Evolutionary conservation across 2,329 filamentous ascomycete genomes (phyloP).

Genomic region (Talaromyces sp.): DNA sequence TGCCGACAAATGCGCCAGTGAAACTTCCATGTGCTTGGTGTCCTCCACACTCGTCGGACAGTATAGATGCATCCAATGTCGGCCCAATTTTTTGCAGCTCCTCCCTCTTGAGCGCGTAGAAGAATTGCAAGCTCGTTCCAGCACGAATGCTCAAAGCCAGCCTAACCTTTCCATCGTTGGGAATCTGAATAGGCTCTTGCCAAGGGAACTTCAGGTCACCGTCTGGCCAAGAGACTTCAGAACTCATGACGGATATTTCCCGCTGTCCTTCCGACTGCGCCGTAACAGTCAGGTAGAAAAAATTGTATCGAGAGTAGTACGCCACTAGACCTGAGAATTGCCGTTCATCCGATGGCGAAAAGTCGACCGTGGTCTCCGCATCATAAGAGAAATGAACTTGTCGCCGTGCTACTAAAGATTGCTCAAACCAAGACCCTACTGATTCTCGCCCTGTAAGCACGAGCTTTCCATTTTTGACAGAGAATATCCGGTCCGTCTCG

Average conservation of each 20-base stretch:
- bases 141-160: slow-evolving; percentile 9
- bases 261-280: slow-evolving; percentile 8
- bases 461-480: slow-evolving; percentile 3
- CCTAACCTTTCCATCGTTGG: slow-evolving; percentile 6
- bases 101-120: slow-evolving; percentile 4
- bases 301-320: slow-evolving; percentile 9
- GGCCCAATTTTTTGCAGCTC: slow-evolving; percentile 5
- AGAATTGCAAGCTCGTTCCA: slow-evolving; percentile 7
- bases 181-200: slow-evolving; percentile 1
- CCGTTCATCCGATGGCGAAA: slow-evolving; percentile 7
- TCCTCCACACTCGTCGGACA: slow-evolving; percentile 10
- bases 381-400: slow-evolving; percentile 11
- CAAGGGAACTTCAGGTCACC: background rate
- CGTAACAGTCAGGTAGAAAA: slow-evolving; percentile 9
- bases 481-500: slow-evolving; percentile 4
- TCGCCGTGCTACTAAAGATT: slow-evolving; percentile 8
- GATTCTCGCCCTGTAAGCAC: slow-evolving; percentile 7
- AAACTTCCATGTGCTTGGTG: slow-evolving; percentile 10
- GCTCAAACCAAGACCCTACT: slow-evolving; percentile 9
- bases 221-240: slow-evolving; percentile 9
- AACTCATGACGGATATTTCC: slow-evolving; percentile 6
- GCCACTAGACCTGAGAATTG: slow-evolving; percentile 8
- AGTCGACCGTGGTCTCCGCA: slow-evolving; percentile 7
- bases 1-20: slow-evolving; percentile 8
- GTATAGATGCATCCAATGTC: slow-evolving; percentile 5